Evolutionary conservation across 2,329 filamentous ascomycete species (phyloP).

Genomic region (Fusarium sp.): DNA sequence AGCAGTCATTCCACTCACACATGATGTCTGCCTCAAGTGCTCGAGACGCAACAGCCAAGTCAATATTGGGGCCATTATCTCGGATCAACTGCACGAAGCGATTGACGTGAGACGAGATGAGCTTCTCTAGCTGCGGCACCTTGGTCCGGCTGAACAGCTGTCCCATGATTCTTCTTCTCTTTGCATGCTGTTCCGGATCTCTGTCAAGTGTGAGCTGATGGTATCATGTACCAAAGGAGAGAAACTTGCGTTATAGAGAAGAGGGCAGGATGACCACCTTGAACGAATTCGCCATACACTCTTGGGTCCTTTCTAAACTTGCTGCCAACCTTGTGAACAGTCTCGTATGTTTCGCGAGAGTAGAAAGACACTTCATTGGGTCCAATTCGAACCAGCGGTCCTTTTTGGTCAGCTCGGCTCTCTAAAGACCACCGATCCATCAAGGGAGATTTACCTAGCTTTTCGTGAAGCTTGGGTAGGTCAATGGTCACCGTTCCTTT

Average conservation of each 20-base stretch:
- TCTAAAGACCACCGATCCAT: rapidly evolving
- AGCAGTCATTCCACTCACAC: neutral
- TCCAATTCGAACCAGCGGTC: conserved; percentile 37
- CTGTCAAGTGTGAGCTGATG: conserved; percentile 18
- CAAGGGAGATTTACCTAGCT: conserved; percentile 11
- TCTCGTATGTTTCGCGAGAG: conserved; percentile 41
- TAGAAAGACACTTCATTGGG: conserved; percentile 44
- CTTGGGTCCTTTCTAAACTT: conserved; percentile 42
- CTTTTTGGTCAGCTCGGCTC: neutral
- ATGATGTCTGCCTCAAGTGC: conserved; percentile 35
- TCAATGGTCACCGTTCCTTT: conserved; percentile 35
- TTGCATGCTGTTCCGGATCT: conserved; percentile 42
- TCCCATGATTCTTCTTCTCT: conserved; percentile 45
- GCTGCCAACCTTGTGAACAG: conserved; percentile 40
- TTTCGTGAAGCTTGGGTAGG: conserved; percentile 39
- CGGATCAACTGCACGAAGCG: conserved; percentile 22
- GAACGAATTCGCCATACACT: conserved; percentile 44
- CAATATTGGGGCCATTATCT: neutral
- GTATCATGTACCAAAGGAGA: too few species aligned
- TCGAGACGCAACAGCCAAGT: conserved; percentile 8
- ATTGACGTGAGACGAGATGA: conserved; percentile 39
- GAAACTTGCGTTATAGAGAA: conserved; percentile 43
- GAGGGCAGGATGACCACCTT: conserved; percentile 43
- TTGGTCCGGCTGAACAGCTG: conserved; percentile 45
- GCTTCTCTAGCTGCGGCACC: conserved; percentile 37